Evolutionary conservation across 345 rosid species (phyloP).

Genomic region (Eutrema heterophyllum): DNA sequence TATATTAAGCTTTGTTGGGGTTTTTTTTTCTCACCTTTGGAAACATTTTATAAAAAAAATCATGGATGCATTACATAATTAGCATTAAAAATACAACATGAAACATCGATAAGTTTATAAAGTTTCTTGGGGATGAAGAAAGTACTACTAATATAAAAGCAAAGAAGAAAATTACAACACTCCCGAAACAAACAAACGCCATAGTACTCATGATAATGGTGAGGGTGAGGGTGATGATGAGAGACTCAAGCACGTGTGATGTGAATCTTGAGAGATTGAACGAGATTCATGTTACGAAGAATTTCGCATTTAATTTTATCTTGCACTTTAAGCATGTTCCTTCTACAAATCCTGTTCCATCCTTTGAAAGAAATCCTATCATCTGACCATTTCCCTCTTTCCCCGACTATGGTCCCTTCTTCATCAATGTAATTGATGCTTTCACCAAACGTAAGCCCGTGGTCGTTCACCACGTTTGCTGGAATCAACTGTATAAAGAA

Average conservation of each 20-base stretch:
- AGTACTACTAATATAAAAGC: background rate
- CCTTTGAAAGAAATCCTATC: background rate
- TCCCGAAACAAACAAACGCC: background rate
- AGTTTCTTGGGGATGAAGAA: background rate
- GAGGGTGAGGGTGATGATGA: background rate
- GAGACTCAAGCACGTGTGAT: background rate
- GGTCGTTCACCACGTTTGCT: background rate
- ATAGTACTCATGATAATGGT: background rate
- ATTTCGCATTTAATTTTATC: background rate
- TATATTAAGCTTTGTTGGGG: background rate
- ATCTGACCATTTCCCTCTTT: conserved; percentile 6
- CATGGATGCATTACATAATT: background rate
- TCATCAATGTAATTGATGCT: conserved; percentile 4
- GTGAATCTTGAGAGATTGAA: conserved; percentile 1
- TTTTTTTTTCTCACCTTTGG: background rate
- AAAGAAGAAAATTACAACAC: background rate
- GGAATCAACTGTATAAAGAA: conserved; percentile 12
- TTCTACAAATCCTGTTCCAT: conserved; percentile 16
- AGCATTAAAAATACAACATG: background rate
- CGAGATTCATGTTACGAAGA: background rate
- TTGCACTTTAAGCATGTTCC: background rate
- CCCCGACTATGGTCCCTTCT: background rate
- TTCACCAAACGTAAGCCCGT: background rate
- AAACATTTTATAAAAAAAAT: background rate
- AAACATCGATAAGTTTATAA: background rate